Evolutionary conservation across 768 basidiomycete genomes (phyloP), one percentile per base, ranked within the genome.

Genomic region (Xerocomus brunneocitrinus): DNA sequence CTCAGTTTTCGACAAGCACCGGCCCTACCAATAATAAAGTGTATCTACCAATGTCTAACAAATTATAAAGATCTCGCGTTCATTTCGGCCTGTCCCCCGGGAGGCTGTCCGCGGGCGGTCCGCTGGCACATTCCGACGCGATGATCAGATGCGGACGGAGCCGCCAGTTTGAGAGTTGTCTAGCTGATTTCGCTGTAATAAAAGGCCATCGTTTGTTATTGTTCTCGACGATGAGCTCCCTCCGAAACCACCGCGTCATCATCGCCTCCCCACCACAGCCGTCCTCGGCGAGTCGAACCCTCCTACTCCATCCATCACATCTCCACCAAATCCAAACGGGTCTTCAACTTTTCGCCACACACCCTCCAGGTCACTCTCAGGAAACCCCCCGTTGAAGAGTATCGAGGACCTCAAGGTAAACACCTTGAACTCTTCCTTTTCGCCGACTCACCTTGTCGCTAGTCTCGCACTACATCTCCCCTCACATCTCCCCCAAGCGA

Each of bases 351-450:
- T 58, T 48, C 61, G 53, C 6, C 64, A 62, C 44, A 52, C 59
- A 19, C 56, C 53, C 1, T 60, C 62, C 7, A 49, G 53, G 46
- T 68, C 62, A 1, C 51, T 57, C n/a, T 59, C 62, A 4, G 61
- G 53, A 34, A 60, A 32, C 32, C 27, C 14, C 0, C 82, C 81
- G 3, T 65, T 85, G 50, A 79, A 73, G 68, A 87, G 87, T 57
- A 90, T 91, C 44, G 88, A 91, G 4, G 89, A 91, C 69, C 76
- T 91, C 50, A 87, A 85, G 75, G 83, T 82, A 52, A 12, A 69
- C 6, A n/a, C 32, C 49, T 16, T 46, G 16, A 34, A 13, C 19
- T 0, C 13, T 1, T 9, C 31, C 6, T 16, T 3, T 16, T 40
- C 51, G 35, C 47, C 47, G 2, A 16, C 52, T 54, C 48, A 55